Conservation (phyloP, 2,329 filamentous ascomycete species). For the Diaporthe sp. region DNA sequence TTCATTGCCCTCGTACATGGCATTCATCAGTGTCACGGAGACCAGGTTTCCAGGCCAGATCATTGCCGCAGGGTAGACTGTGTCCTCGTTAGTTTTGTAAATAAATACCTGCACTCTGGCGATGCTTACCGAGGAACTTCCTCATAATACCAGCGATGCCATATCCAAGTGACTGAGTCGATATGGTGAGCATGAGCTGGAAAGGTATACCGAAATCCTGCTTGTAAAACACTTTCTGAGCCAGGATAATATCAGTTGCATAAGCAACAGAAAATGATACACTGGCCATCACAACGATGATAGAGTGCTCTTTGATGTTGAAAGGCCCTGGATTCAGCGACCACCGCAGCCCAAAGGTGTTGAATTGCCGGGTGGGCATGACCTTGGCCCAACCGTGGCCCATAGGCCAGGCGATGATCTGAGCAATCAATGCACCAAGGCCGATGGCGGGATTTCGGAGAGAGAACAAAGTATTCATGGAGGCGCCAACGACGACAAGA, state of each 20-base stretch:
- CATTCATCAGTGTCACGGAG: conserved; percentile 76
- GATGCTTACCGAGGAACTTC: conserved; percentile 69
- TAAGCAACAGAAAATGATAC: conserved; percentile 80
- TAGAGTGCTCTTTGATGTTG: conserved; percentile 78
- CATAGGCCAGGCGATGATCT: conserved; percentile 75
- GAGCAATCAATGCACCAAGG: conserved; percentile 72
- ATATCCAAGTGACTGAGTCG: conserved; percentile 78
- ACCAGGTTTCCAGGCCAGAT: conserved; percentile 81
- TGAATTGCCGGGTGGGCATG: conserved; percentile 65
- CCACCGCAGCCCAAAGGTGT: conserved; percentile 67
- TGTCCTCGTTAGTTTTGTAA: background rate
- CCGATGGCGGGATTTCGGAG: conserved; percentile 73
- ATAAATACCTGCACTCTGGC: background rate
- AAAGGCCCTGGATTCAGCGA: conserved; percentile 77
- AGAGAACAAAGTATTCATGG: conserved; percentile 75
- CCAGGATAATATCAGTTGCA: conserved; percentile 80
- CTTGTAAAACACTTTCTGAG: conserved; percentile 80
- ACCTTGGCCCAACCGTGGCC: conserved; percentile 72
- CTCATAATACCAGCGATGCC: conserved; percentile 78
- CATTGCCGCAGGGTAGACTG: conserved; percentile 77
- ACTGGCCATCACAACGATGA: conserved; percentile 80
- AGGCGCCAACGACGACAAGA: conserved; percentile 70
- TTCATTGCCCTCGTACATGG: conserved; percentile 76
- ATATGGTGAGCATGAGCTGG: conserved; percentile 76
- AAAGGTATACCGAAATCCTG: conserved; percentile 77